Percentiles rank a stretch among this genome's conserved stretches.
phyloP scores from a whole-genome alignment of 1,284 basidiomycete species.

The Kalmanozyma brasiliensis region DNA sequence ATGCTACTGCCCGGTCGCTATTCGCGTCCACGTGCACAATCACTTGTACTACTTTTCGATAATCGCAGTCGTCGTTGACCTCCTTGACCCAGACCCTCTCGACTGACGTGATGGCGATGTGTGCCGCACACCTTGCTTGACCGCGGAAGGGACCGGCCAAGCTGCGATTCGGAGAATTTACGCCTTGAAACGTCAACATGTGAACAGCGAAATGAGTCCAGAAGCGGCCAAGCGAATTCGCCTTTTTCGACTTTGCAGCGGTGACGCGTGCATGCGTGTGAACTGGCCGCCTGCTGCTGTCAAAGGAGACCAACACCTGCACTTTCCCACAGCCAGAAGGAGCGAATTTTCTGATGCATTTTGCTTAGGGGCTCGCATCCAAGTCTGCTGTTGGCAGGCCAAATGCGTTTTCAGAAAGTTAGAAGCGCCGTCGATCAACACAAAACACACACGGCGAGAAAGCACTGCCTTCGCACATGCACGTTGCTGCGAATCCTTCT shows the following conservation, averaged over 20 bases:
- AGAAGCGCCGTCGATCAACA: slow-evolving; percentile 49
- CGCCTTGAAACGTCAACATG: too few relatives aligned
- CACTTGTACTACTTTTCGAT: slow-evolving; percentile 7
- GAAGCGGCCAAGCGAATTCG: slow-evolving; percentile 23
- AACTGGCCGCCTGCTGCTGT: not conserved
- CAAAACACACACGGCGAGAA: slow-evolving; percentile 1
- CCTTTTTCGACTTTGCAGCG: slow-evolving; percentile 2
- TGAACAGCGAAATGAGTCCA: too few relatives aligned
- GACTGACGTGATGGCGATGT: too few relatives aligned
- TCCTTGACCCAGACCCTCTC: too few relatives aligned
- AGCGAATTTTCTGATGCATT: too few relatives aligned
- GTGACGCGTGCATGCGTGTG: slow-evolving; percentile 28
- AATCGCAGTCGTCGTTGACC: not conserved
- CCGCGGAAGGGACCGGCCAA: too few relatives aligned
- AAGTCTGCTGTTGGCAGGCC: too few relatives aligned
- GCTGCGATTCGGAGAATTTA: too few relatives aligned
- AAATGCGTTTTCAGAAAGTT: not conserved
- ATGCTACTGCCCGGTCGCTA: too few relatives aligned
- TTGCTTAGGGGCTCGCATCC: too few relatives aligned
- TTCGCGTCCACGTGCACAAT: not conserved
- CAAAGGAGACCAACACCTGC: slow-evolving; percentile 35
- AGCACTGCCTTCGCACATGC: slow-evolving; percentile 8
- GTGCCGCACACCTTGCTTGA: too few relatives aligned
- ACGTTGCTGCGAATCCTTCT: slow-evolving; percentile 24
- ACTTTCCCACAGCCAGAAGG: not conserved